phyloP scores from a whole-genome alignment of 176 grass and related monocot genomes.

The Leersia perrieri region DNA sequence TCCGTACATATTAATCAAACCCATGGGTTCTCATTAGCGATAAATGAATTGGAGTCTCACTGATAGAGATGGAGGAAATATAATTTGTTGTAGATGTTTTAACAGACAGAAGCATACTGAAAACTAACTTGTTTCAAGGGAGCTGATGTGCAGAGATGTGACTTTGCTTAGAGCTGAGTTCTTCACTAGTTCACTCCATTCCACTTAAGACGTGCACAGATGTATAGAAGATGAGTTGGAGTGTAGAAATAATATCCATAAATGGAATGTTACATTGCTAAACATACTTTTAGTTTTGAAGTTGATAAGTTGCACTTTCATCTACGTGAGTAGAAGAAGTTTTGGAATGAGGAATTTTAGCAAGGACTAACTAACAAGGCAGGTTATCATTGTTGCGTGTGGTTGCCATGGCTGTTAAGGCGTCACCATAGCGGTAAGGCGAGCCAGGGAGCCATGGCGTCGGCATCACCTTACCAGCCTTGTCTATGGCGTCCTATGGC shows the following conservation, averaged over 20 bases:
- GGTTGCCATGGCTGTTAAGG: too few species aligned
- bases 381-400: background rate
- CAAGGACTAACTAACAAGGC: background rate
- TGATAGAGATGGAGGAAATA: too few species aligned
- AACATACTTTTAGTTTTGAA: background rate
- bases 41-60: too few species aligned
- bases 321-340: background rate
- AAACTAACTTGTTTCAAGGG: background rate
- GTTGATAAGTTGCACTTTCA: background rate
- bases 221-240: background rate
- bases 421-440: too few species aligned
- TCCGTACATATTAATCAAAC: too few species aligned
- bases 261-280: background rate
- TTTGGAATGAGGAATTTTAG: background rate
- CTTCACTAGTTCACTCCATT: background rate
- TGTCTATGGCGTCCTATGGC: too few species aligned
- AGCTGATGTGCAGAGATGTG: background rate
- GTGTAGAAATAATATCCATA: background rate
- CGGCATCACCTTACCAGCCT: too few species aligned
- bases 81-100: too few species aligned
- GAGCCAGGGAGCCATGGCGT: too few species aligned
- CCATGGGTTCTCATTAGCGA: too few species aligned
- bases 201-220: background rate
- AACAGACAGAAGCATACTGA: background rate
- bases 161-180: constrained; percentile 11